A percentile compares a stretch with the other conserved stretches of the same genome.
phyloP scores from a whole-genome alignment of 1,284 basidiomycete species.

The Lentinus polychrous region DNA sequence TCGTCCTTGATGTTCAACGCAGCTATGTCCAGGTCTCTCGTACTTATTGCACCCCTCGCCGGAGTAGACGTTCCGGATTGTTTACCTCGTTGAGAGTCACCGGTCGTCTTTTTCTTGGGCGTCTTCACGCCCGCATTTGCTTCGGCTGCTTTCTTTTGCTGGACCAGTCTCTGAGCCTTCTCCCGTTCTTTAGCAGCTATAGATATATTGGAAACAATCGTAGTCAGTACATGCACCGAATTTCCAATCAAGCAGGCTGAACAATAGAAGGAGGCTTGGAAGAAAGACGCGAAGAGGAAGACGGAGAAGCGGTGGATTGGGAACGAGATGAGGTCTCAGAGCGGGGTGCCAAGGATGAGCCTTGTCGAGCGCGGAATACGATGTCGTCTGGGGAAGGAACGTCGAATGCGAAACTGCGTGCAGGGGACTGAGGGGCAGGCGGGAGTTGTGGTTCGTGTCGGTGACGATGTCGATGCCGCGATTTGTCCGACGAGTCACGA shows the following conservation, averaged over 20 bases:
- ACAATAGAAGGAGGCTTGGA: conserved; percentile 19
- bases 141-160: conserved; percentile 35
- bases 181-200: conserved; percentile 73
- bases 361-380: conserved; percentile 71
- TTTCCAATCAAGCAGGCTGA: conserved; percentile 31
- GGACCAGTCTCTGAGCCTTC: conserved; percentile 54
- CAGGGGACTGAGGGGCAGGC: conserved; percentile 24
- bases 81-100: conserved; percentile 19
- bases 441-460: conserved; percentile 18
- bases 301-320: conserved; percentile 17
- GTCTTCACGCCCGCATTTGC: conserved; percentile 32
- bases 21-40: conserved; percentile 63
- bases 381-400: conserved; percentile 85
- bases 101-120: conserved; percentile 33
- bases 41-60: conserved; percentile 34
- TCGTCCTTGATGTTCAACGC: conserved; percentile 63
- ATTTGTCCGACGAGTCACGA: conserved; percentile 8
- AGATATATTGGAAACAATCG: conserved; percentile 31
- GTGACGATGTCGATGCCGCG: conserved; percentile 7
- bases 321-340: conserved; percentile 21
- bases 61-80: conserved; percentile 34
- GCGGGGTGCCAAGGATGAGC: conserved; percentile 51
- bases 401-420: conserved; percentile 60
- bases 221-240: conserved; percentile 28
- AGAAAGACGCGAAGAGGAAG: conserved; percentile 10